These are phyloP conservation scores for Penicillium daleae DNA, from an alignment of 495 filamentous ascomycete genomes.

Conservation along the genomic window DNA sequence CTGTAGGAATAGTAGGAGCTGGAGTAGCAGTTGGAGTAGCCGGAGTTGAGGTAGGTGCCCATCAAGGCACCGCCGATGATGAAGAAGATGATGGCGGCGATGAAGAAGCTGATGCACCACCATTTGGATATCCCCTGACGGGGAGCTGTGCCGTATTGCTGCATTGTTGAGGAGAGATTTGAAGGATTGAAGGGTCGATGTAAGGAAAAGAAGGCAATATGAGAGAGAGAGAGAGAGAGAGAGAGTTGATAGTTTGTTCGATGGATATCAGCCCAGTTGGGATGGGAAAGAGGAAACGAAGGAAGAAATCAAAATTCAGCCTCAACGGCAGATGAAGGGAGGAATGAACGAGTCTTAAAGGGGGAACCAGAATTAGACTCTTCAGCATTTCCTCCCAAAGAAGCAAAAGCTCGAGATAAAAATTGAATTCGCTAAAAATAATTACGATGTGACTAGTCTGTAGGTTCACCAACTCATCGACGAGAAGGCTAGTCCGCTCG, in stretches of 20 bases:
- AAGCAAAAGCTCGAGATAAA: background rate
- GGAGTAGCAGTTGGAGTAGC: slow-evolving; percentile 13
- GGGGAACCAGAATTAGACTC: background rate
- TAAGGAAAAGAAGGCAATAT: background rate
- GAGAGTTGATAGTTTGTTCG: background rate
- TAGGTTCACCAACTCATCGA: slow-evolving; percentile 1
- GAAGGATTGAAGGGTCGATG: background rate
- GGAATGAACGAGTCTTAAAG: background rate
- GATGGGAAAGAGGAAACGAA: background rate
- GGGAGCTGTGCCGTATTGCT: slow-evolving; percentile 1
- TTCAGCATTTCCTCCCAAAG: background rate
- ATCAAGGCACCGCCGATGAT: slow-evolving; percentile 29
- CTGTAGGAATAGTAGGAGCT: slow-evolving; percentile 11
- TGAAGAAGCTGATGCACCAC: slow-evolving; percentile 31
- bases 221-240: background rate
- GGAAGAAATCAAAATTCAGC: slow-evolving; percentile 6
- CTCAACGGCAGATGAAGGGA: background rate
- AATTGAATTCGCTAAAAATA: slow-evolving; percentile 8
- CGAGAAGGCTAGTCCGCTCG: background rate
- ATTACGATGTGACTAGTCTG: slow-evolving; percentile 4
- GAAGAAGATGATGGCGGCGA: slow-evolving; percentile 27
- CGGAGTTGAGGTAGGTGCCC: slow-evolving; percentile 16
- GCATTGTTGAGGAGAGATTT: background rate
- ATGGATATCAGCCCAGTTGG: background rate
- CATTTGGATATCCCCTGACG: slow-evolving; percentile 17